A percentile compares a stretch with the other conserved stretches of the same genome.
phyloP scores from a whole-genome alignment of 2,329 filamentous ascomycete species.

The Annulohypoxylon truncatum region DNA sequence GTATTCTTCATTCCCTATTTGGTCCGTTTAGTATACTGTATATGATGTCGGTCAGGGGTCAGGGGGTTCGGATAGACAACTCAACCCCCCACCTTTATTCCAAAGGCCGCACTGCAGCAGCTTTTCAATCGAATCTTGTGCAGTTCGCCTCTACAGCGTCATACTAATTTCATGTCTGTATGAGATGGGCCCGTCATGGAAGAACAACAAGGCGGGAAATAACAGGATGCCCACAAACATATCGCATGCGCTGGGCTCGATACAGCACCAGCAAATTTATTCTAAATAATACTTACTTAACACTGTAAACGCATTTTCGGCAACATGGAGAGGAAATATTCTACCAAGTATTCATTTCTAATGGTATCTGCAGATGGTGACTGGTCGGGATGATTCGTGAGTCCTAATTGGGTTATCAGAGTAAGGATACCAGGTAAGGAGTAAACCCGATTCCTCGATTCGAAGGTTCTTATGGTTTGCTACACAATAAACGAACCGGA shows the following conservation, averaged over 20 bases:
- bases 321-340: no score
- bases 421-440: neutral
- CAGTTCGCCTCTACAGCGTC: slow-evolving; percentile 25
- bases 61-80: slow-evolving; percentile 35
- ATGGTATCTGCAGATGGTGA: neutral
- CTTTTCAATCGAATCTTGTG: slow-evolving; percentile 24
- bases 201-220: neutral
- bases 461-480: slow-evolving; percentile 25
- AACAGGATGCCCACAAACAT: neutral
- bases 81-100: slow-evolving; percentile 21
- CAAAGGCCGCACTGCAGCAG: slow-evolving; percentile 19
- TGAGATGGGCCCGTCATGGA: neutral
- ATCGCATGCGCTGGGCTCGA: neutral
- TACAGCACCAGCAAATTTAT: neutral
- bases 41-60: slow-evolving; percentile 33
- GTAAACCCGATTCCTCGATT: neutral
- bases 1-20: neutral
- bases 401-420: neutral
- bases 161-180: slow-evolving; percentile 13
- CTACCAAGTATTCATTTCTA: neutral
- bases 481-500: slow-evolving; percentile 22
- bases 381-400: neutral
- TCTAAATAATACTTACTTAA: no score
- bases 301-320: no score
- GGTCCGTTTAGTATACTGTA: neutral